A percentile compares a stretch with the other conserved stretches of the same genome.
Conservation (phyloP, 345 rosid genomes). For the Citrus australasica region DNA sequence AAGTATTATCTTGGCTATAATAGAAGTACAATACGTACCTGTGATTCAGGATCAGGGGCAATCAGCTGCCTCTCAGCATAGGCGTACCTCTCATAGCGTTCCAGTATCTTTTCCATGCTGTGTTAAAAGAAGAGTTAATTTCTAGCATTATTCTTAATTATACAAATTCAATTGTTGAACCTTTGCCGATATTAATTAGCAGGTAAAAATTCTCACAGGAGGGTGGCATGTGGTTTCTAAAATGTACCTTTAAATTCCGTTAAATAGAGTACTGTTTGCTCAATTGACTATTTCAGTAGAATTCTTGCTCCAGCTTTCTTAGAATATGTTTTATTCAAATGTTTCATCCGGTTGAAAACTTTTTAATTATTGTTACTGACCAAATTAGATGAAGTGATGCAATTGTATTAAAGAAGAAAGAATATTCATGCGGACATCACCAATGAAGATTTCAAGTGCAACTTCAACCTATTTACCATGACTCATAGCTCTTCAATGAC, state of each 20-base stretch:
- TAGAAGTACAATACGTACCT: slow-evolving; percentile 16
- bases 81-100: slow-evolving; percentile 70
- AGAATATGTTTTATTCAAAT: too few relatives aligned
- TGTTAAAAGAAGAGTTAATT: neutral
- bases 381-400: neutral
- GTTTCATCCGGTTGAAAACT: neutral
- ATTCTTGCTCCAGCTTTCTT: neutral
- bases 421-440: neutral
- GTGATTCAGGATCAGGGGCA: slow-evolving; percentile 38
- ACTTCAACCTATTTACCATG: neutral
- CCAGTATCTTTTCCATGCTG: slow-evolving; percentile 83
- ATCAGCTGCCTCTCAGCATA: slow-evolving; percentile 59
- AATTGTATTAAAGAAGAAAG: neutral
- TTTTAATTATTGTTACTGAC: neutral
- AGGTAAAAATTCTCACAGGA: neutral
- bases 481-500: neutral
- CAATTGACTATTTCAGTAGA: neutral
- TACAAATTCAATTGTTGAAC: neutral
- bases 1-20: too few relatives aligned
- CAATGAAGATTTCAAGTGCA: neutral
- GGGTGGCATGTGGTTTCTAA: neutral
- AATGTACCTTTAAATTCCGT: neutral
- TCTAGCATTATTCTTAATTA: neutral
- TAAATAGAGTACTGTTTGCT: neutral
- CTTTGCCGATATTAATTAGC: neutral